These are phyloP conservation scores for Carex kokanica DNA, from an alignment of 176 grass and related monocot species.

Conservation along the genomic window DNA sequence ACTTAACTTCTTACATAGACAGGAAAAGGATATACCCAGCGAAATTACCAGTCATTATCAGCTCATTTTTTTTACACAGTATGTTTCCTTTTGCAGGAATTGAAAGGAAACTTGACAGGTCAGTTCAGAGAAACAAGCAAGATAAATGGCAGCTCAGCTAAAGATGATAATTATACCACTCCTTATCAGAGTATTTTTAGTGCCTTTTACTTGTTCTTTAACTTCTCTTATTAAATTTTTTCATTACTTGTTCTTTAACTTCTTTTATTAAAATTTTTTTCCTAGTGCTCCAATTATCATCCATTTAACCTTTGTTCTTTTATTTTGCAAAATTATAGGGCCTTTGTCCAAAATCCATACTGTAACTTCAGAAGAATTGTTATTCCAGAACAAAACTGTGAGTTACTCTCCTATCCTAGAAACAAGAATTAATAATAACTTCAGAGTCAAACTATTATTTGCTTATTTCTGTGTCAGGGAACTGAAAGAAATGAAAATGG, in stretches of 20 bases:
- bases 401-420: not conserved
- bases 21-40: not conserved
- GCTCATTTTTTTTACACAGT: not conserved
- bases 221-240: not conserved
- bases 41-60: not conserved
- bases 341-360: not conserved
- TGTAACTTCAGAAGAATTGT: conserved; percentile 7
- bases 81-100: conserved; percentile 16
- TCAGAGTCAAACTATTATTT: conserved; percentile 7
- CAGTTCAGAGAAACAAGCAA: conserved; percentile 22
- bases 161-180: not conserved
- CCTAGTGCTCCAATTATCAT: not conserved
- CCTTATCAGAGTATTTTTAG: conserved; percentile 17
- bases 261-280: not conserved
- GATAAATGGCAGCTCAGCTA: not conserved
- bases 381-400: not conserved
- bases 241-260: not conserved
- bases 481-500: conserved; percentile 20
- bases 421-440: not conserved
- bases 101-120: not conserved
- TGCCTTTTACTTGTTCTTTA: not conserved
- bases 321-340: too few relatives aligned
- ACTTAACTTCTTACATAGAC: not conserved
- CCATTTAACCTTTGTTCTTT: too few relatives aligned
- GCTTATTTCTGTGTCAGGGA: conserved; percentile 34